Conservation (phyloP, 768 basidiomycete species). For the Saitozyma podzolica region DNA sequence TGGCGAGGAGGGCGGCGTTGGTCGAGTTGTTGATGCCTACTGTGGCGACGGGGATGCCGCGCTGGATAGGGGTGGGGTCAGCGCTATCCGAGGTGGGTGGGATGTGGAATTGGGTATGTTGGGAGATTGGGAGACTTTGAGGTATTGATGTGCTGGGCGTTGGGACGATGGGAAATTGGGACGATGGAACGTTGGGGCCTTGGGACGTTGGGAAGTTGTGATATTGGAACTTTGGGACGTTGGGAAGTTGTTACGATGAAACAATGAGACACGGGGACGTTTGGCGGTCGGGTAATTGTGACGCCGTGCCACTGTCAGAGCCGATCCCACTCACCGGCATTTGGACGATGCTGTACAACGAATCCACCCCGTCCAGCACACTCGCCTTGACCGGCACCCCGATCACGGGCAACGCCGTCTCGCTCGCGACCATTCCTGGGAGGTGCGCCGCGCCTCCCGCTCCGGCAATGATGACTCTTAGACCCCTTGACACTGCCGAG, state of each 20-base stretch:
- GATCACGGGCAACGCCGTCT: conserved; percentile 88
- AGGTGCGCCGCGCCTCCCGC: conserved; percentile 98
- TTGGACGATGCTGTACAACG: conserved; percentile 95
- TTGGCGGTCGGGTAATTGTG: no score
- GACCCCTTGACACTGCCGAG: conserved; percentile 60
- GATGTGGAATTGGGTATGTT: not conserved
- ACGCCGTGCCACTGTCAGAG: no score
- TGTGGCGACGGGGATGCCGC: conserved; percentile 94
- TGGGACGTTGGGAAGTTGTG: not conserved
- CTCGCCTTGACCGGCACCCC: conserved; percentile 97
- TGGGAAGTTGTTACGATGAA: not conserved
- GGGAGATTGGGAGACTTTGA: no score
- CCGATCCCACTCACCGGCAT: conserved; percentile 77
- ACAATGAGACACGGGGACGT: no score
- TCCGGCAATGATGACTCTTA: conserved; percentile 80
- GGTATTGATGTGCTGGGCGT: no score
- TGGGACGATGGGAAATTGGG: no score
- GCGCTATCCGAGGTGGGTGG: not conserved
- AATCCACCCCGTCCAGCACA: conserved; percentile 90
- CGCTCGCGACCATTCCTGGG: conserved; percentile 96
- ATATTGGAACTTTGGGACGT: no score
- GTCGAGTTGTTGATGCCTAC: conserved; percentile 94
- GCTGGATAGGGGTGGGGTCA: conserved; percentile 57
- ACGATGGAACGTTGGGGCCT: no score
- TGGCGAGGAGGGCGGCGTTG: conserved; percentile 88